Conservation (phyloP, 2,329 filamentous ascomycete species). For the Botrytis squamosa region DNA sequence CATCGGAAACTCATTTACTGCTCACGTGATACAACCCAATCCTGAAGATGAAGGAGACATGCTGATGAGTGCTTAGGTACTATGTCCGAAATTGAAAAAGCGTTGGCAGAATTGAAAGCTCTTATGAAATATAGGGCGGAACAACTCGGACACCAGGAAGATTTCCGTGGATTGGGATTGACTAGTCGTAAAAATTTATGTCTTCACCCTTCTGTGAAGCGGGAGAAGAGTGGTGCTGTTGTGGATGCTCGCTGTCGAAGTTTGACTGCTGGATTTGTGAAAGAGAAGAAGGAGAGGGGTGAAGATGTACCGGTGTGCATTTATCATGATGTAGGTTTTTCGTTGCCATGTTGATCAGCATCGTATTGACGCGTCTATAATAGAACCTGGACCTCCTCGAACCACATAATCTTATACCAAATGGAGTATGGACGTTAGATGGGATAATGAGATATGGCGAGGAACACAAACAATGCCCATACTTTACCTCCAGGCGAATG, state of each 20-base stretch:
- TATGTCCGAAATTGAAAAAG: constrained; percentile 99
- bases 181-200: constrained; percentile 98
- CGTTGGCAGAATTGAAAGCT: constrained; percentile 82
- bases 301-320: constrained; percentile 93
- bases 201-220: constrained; percentile 90
- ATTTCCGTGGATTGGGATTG: constrained; percentile 86
- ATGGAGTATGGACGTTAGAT: constrained; percentile 94
- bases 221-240: constrained; percentile 90
- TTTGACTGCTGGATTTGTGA: constrained; percentile 93
- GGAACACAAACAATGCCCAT: constrained; percentile 93
- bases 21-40: constrained; percentile 59
- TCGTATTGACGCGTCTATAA: constrained; percentile 6
- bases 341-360: not conserved
- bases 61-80: constrained; percentile 54
- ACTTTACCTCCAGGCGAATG: constrained; percentile 95
- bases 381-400: constrained; percentile 92
- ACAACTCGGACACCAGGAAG: constrained; percentile 85
- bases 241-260: constrained; percentile 96
- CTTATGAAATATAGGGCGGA: constrained; percentile 93
- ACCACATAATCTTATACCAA: constrained; percentile 89
- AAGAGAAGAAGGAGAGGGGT: constrained; percentile 93
- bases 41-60: not conserved
- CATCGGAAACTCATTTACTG: constrained; percentile 97
- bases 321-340: constrained; percentile 76
- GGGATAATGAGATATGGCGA: constrained; percentile 87